Evolutionary conservation across 2,329 filamentous ascomycete species (phyloP), one percentile per base, ranked within the genome.

Genomic region (Apiospora marii): DNA sequence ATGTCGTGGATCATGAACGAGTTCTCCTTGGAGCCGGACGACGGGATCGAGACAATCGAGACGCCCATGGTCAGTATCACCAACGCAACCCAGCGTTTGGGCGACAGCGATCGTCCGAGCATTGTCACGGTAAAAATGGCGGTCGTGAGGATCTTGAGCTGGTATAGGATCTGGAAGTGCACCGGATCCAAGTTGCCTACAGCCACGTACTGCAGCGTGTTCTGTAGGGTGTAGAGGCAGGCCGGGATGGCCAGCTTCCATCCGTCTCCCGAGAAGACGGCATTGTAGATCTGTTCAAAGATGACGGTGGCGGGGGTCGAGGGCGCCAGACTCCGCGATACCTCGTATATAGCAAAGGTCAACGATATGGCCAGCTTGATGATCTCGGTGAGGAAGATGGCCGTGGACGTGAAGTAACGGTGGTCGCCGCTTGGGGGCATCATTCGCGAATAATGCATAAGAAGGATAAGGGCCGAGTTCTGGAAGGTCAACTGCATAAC

Each of bases 221-320:
- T 98, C 79, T 98, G 94, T 41, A 98, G 81, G 0, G 96, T 98
- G 81, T 98, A 98, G 1, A 98, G 87, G 5, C 91, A 88, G 4
- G 96, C 96, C 0, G 96, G 96, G 58, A 98, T 91, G 12, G 94
- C 94, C 75, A 99, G 85, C 82, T 98, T 98, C 96, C 96, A 98
- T 76, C 95, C 95, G 80, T 98, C 96, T 13, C 93, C 92, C 0
- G 93, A 92, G 80, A 98, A 97, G 22, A 98, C 93, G 43, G 92
- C 90, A 77, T 90, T 91, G 79, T 92, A 93, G 34, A 98, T 90
- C 79, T 94, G 92, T 78, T 92, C 89, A 79, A 97, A 94, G 24
- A 98, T 87, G 1, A 94, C 91, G 0, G 94, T 94, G 27, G 92
- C 92, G 1, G 94, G 93, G 30, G 94, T 94, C 44, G 93, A 93